A percentile compares a stretch with the other conserved stretches of the same genome.
phyloP scores from a whole-genome alignment of 305 asterid species.

The Lippia alba region DNA sequence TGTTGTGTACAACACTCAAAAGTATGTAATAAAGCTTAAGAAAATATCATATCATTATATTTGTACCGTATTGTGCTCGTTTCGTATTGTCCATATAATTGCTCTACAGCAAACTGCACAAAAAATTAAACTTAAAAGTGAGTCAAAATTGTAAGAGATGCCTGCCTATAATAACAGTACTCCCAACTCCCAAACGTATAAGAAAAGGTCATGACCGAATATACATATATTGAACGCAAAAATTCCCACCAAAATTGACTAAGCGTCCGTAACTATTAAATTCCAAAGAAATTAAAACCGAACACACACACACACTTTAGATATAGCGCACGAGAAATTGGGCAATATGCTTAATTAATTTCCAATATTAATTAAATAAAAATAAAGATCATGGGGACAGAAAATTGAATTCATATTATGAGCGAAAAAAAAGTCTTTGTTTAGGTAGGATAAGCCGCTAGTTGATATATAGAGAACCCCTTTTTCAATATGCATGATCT shows the following conservation, averaged over 20 bases:
- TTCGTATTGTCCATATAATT: too few relatives aligned
- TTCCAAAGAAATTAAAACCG: conserved; percentile 31
- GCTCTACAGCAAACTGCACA: too few relatives aligned
- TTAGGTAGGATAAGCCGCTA: conserved; percentile 53
- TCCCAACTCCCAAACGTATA: conserved; percentile 22
- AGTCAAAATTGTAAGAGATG: conserved; percentile 7
- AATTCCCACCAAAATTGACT: conserved; percentile 58
- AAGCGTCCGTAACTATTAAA: conserved; percentile 21
- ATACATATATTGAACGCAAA: conserved; percentile 7
- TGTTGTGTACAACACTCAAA: too few relatives aligned
- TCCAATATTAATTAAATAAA: conserved; percentile 11
- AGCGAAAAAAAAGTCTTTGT: conserved; percentile 51
- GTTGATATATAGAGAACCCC: conserved; percentile 39
- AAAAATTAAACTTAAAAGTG: neutral
- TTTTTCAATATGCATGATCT: conserved; percentile 40
- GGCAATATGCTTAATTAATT: neutral
- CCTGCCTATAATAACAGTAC: neutral
- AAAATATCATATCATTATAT: too few relatives aligned
- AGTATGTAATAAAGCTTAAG: too few relatives aligned
- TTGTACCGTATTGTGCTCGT: too few relatives aligned
- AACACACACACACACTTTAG: conserved; percentile 6
- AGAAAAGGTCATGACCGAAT: conserved; percentile 21
- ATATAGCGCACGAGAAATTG: neutral
- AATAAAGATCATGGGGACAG: conserved; percentile 35
- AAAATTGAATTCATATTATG: conserved; percentile 36